Base-by-base conservation (phyloP, 805 yeast genomes). In the Barnettozyma botsteinii region DNA sequence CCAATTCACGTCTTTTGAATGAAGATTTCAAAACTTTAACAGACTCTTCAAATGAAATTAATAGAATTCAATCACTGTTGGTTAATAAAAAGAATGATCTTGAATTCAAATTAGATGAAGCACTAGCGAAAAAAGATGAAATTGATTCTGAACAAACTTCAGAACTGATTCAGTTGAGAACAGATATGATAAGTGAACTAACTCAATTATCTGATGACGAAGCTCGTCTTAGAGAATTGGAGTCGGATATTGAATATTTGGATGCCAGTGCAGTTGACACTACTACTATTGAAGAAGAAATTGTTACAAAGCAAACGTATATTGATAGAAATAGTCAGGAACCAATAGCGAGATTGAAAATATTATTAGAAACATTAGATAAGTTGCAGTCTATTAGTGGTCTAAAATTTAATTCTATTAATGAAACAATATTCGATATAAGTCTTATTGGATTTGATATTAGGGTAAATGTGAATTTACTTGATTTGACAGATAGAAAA, bases 251-350 rank as follows among this genome's bases (percentile, higher is more conserved):
- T n/a, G n/a, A n/a, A n/a, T n/a, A n/a, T n/a, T n/a, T n/a, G n/a
- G n/a, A n/a, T n/a, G n/a, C n/a, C n/a, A n/a, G n/a, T n/a, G n/a
- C n/a, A 3, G 35, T 48, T 8, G 52, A 54, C 27, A 49, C 50
- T 8, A 41, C 47, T 9, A 36, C 31, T 1, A 24, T 54, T 15
- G 54, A 52, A 35, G 37, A 38, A 11, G 55, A 49, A 15, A 42
- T 54, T 9, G 31, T 25, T 5, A 29, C 14, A 4, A 51, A 51
- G 36, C 22, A 37, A 15, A 17, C 28, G 8, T 44, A 22, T 25
- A 24, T 53, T 7, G 46, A 47, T 29, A 46, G 46, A 35, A 49
- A 50, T 20, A 42, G 43, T n/a, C 51, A 50, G 27, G 54, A 54
- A 21, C 56, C 55, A 20, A 9, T 34, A 5, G 25, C 35, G 4